Evolutionary conservation across 2,329 filamentous ascomycete genomes (phyloP).

Genomic region (Lithohypha guttulata): DNA sequence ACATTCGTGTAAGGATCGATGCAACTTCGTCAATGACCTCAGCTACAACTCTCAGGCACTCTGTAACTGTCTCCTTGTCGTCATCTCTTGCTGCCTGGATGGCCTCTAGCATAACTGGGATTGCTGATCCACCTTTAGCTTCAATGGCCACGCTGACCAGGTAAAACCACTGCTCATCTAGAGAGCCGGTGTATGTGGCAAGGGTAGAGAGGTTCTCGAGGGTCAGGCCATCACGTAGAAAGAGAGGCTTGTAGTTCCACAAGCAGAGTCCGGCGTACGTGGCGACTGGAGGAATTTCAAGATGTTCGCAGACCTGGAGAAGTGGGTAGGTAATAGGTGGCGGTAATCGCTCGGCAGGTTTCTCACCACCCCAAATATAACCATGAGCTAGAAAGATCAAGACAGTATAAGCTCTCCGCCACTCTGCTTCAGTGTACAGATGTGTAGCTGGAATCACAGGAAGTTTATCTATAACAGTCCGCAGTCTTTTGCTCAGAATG

Average conservation of each 20-base stretch:
- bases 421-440: constrained; percentile 76
- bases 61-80: constrained; percentile 61
- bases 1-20: constrained; percentile 71
- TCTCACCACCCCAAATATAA: constrained; percentile 80
- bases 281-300: constrained; percentile 84
- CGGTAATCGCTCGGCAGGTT: constrained; percentile 63
- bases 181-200: constrained; percentile 81
- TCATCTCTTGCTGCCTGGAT: constrained; percentile 65
- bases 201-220: constrained; percentile 82
- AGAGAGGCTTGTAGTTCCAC: constrained; percentile 95
- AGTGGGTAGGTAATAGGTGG: constrained; percentile 74
- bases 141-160: constrained; percentile 92
- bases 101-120: constrained; percentile 79
- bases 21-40: constrained; percentile 80
- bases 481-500: constrained; percentile 73
- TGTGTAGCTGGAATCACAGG: constrained; percentile 74
- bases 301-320: constrained; percentile 59
- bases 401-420: constrained; percentile 75
- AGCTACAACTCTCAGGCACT: constrained; percentile 69
- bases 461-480: constrained; percentile 66
- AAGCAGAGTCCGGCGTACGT: constrained; percentile 86
- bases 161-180: constrained; percentile 99
- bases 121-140: constrained; percentile 73
- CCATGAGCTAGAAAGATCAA: constrained; percentile 71
- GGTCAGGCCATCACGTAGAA: constrained; percentile 69